A percentile compares a stretch with the other conserved stretches of the same genome.
Conservation (phyloP, 768 basidiomycete species). For the Trametes villosa region DNA sequence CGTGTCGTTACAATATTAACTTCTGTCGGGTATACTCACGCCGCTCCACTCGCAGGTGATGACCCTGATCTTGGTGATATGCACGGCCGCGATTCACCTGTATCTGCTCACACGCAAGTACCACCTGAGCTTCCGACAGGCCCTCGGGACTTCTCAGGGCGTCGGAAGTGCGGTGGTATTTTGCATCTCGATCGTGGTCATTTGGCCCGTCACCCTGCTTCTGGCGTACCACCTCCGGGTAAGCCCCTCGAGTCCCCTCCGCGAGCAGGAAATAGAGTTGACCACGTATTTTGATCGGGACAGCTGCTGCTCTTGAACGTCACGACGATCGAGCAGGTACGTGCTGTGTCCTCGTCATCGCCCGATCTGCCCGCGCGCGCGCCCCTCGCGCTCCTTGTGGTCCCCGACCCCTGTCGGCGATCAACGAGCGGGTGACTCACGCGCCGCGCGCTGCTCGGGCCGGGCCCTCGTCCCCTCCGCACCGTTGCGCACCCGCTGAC, state of each 20-base stretch:
- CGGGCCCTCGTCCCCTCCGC: neutral
- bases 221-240: slow-evolving; percentile 87
- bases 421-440: slow-evolving; percentile 15
- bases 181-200: slow-evolving; percentile 65
- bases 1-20: slow-evolving; percentile 8
- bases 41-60: slow-evolving; percentile 53
- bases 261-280: slow-evolving; percentile 9
- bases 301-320: slow-evolving; percentile 84
- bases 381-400: neutral
- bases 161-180: slow-evolving; percentile 86
- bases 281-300: slow-evolving; percentile 6
- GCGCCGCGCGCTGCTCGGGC: slow-evolving; percentile 1
- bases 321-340: slow-evolving; percentile 95
- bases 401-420: slow-evolving; percentile 18
- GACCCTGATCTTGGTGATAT: slow-evolving; percentile 74
- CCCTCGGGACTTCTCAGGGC: slow-evolving; percentile 48
- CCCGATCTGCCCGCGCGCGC: slow-evolving; percentile 23
- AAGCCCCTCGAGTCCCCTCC: slow-evolving; percentile 35
- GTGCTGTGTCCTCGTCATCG: slow-evolving; percentile 30
- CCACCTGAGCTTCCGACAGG: slow-evolving; percentile 50
- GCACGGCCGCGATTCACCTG: slow-evolving; percentile 84
- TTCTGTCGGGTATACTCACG: slow-evolving; percentile 19
- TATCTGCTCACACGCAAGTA: slow-evolving; percentile 62
- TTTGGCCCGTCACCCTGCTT: slow-evolving; percentile 85
- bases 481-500: slow-evolving; percentile 7